Base-by-base conservation (phyloP, 352 stramenopile species). In the Phytophthora sojae region DNA sequence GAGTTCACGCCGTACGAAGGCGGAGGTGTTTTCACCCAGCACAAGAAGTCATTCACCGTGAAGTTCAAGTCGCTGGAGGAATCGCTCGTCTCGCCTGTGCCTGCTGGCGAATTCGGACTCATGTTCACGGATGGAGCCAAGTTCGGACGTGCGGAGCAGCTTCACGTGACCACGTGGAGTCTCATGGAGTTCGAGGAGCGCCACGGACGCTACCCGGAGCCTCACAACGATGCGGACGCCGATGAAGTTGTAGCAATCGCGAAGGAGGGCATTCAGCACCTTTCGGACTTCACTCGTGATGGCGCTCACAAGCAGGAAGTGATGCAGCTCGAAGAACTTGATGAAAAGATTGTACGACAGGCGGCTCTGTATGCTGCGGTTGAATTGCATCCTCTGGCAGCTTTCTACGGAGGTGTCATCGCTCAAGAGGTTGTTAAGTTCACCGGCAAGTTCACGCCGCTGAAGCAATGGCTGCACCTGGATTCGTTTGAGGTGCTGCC, bases 391-490 rank as follows among this genome's bases (percentile, higher is more conserved):
- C 89, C 89, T 23, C 67, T 96, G 54, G 85, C 89, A 51, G 89
- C 89, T 19, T 96, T 94, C 57, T 96, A 89, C 67, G 89, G 89
- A 55, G 89, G 89, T 42, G 80, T 96, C 42, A 67, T 96, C 62
- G 89, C 89, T 7, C 89, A 96, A 57, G 89, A 96, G 77, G 82
- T 96, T n/a, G 89, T 96, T 56, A 96, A 96, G 69, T 95, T 95
- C 55, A 96, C 89, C 44, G 89, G 89, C 56, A 96, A 96, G 57
- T 96, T 95, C 45, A 92, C 88, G 9, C 88, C 89, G 7, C 49
- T 96, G 50, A 92, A 94, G 67, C 89, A 96, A 56, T 96, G 88
- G 88, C 67, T 96, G 42, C 88, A 96, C 66, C 79, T 94, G 66
- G 89, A 96, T 72, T 85, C 85, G 6, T 92, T 94, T 37, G 89